phyloP scores from a whole-genome alignment of 495 filamentous ascomycete species.

The Corynascus novoguineensis region DNA sequence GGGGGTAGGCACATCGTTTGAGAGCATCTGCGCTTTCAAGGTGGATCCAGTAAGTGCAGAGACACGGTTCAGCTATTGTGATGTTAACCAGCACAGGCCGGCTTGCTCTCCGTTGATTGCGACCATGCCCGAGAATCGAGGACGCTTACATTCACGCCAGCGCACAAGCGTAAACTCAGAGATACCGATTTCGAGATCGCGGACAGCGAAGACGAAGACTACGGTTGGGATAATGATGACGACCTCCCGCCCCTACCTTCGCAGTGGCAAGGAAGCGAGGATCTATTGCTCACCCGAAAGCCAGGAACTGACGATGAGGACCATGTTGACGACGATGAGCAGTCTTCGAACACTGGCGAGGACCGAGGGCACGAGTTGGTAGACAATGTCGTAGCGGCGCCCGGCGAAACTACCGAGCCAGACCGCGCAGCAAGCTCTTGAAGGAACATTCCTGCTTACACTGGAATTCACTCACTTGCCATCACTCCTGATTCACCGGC shows the following conservation, averaged over 20 bases:
- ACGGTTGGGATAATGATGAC: conserved; percentile 48
- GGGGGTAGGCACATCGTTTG: conserved; percentile 18
- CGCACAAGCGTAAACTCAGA: conserved; percentile 41
- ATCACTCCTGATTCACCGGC: neutral
- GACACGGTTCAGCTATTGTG: conserved; percentile 1
- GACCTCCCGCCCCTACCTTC: conserved; percentile 42
- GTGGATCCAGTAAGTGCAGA: conserved; percentile 34
- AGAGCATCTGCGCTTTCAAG: conserved; percentile 36
- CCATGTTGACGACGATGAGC: conserved; percentile 22
- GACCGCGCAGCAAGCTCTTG: neutral
- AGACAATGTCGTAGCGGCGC: neutral
- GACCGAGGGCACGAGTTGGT: neutral
- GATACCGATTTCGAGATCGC: conserved; percentile 43
- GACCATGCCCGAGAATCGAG: conserved; percentile 24
- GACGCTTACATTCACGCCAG: conserved; percentile 27
- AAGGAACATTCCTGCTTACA: neutral
- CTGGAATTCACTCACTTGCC: neutral
- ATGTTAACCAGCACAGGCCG: conserved; percentile 25
- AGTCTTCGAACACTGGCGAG: conserved; percentile 8
- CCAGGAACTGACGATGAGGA: conserved; percentile 29
- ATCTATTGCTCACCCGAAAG: conserved; percentile 37
- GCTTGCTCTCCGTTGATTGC: conserved; percentile 24
- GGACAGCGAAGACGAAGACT: conserved; percentile 49
- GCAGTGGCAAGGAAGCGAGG: conserved; percentile 51
- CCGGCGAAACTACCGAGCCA: neutral